Percentiles rank a stretch among this genome's conserved stretches.
These are phyloP conservation scores for Orychophragmus violaceus DNA, from an alignment of 345 rosid species.

Conservation along the genomic window DNA sequence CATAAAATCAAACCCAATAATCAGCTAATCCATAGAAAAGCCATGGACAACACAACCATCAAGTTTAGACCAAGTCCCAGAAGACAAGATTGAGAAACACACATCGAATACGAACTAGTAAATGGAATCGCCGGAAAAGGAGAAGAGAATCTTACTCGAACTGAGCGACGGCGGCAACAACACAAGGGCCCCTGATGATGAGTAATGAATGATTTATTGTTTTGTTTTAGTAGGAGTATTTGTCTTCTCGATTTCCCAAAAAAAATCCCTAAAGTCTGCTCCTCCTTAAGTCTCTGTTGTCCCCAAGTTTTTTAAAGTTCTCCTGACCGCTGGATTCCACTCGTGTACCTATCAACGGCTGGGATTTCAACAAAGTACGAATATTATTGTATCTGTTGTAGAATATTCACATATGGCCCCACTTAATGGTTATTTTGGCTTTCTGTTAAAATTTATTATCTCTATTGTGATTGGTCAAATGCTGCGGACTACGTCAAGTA, in stretches of 20 bases:
- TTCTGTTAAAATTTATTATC: background rate
- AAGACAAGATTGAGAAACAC: background rate
- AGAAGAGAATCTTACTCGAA: constrained; percentile 18
- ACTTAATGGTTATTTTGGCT: background rate
- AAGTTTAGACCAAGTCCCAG: background rate
- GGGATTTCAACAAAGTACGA: background rate
- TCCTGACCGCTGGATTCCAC: constrained; percentile 5
- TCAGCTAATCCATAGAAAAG: background rate
- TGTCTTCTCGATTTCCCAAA: constrained; percentile 1
- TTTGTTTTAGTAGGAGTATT: background rate
- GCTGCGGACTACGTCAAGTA: background rate
- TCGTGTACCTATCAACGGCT: constrained; percentile 9
- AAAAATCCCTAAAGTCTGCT: background rate
- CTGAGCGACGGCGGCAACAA: background rate
- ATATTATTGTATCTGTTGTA: background rate
- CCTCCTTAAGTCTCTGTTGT: constrained; percentile 8
- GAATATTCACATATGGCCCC: background rate
- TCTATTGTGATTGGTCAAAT: background rate
- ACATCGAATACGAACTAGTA: background rate
- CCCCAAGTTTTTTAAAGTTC: background rate
- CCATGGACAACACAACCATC: background rate
- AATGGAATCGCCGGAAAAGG: background rate
- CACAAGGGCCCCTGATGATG: background rate
- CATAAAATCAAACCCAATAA: background rate
- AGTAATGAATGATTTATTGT: background rate